Evolutionary conservation across 768 basidiomycete genomes (phyloP).

Genomic region (Clavulina sp.): DNA sequence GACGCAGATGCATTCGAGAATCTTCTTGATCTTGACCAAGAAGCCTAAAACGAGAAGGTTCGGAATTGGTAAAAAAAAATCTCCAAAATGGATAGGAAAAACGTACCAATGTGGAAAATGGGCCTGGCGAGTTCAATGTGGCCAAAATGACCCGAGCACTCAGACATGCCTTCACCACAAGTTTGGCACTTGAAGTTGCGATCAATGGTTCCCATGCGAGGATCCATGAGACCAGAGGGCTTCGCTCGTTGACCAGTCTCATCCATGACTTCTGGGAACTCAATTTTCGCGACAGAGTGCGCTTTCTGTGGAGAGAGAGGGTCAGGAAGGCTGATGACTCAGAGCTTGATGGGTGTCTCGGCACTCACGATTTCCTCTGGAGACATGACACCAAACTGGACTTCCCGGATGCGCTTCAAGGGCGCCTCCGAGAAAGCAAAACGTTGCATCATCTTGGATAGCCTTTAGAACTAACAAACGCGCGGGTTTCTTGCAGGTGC

Average conservation of each 20-base stretch:
- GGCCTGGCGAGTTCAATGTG: conserved; percentile 94
- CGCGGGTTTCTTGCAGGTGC: too few species aligned
- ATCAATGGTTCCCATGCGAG: conserved; percentile 94
- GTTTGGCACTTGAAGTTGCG: conserved; percentile 98
- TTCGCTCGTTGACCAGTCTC: conserved; percentile 82
- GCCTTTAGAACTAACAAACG: too few species aligned
- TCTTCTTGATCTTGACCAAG: conserved; percentile 98
- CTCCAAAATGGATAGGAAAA: not conserved
- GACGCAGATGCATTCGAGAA: conserved; percentile 95
- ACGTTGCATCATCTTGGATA: conserved; percentile 21
- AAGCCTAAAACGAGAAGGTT: conserved; percentile 39
- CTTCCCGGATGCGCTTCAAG: conserved; percentile 88
- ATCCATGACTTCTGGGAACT: conserved; percentile 97
- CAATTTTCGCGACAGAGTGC: conserved; percentile 94
- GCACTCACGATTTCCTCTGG: conserved; percentile 83
- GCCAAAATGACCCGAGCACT: conserved; percentile 98
- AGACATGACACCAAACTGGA: conserved; percentile 96
- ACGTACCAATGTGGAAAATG: conserved; percentile 90
- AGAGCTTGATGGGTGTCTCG: not conserved
- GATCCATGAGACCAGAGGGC: conserved; percentile 90
- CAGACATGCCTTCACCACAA: conserved; percentile 99
- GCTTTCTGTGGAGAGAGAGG: conserved; percentile 56
- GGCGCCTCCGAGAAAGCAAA: conserved; percentile 89
- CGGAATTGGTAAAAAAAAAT: not conserved
- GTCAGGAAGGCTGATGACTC: not conserved